Percentiles rank a stretch among this genome's conserved stretches.
Conservation (phyloP, 2,329 filamentous ascomycete species). For the Lasiodiplodia hormozganensis region DNA sequence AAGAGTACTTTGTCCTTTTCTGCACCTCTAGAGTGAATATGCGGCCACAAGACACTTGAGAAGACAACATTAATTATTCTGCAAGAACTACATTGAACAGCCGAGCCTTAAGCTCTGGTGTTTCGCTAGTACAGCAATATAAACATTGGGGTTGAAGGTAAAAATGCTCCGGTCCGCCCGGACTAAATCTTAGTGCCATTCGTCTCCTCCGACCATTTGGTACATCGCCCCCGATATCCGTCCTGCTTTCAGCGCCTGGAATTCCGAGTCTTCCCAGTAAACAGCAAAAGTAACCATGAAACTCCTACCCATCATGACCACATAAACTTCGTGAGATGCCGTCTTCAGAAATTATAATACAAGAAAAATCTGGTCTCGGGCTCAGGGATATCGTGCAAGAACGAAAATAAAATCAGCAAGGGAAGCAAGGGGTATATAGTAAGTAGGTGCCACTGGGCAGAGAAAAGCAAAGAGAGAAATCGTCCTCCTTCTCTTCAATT, state of each 20-base stretch:
- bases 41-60: not conserved
- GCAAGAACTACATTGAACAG: not conserved
- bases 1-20: not conserved
- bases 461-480: not conserved
- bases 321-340: conserved; percentile 4
- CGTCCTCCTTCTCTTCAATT: not conserved
- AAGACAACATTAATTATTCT: not conserved
- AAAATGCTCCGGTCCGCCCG: not conserved
- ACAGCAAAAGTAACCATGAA: not conserved
- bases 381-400: not conserved
- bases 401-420: not conserved
- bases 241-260: not conserved
- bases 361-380: not conserved
- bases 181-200: not conserved
- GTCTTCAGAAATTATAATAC: conserved; percentile 1
- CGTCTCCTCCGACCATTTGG: not conserved
- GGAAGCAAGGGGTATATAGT: conserved; percentile 7
- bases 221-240: not conserved
- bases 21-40: too few relatives aligned
- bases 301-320: conserved; percentile 1
- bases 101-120: not conserved
- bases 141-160: not conserved
- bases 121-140: not conserved
- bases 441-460: not conserved
- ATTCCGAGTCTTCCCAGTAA: not conserved